Conservation (phyloP, 768 basidiomycete genomes). For the Mycena vitilis region DNA sequence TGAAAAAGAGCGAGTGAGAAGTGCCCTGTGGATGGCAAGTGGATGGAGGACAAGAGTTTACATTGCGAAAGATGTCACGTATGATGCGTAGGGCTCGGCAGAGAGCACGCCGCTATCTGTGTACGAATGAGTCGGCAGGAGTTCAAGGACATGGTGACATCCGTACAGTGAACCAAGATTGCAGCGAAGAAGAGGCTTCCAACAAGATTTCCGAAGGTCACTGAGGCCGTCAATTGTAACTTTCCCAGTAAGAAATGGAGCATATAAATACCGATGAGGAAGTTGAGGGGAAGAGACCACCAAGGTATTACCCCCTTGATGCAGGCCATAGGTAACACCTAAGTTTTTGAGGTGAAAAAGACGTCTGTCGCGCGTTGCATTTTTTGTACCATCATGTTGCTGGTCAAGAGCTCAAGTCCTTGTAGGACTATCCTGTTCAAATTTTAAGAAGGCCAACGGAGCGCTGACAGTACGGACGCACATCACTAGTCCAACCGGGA, state of each 20-base stretch:
- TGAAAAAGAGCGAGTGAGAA: slow-evolving; percentile 11
- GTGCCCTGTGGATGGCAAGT: too few relatives aligned
- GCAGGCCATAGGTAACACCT: slow-evolving; percentile 80
- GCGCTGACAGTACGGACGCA: slow-evolving; percentile 42
- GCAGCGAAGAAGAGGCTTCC: slow-evolving; percentile 80
- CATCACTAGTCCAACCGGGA: slow-evolving; percentile 85
- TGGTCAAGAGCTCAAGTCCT: slow-evolving; percentile 77
- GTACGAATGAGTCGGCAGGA: neutral
- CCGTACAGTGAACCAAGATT: slow-evolving; percentile 72
- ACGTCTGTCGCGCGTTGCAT: slow-evolving; percentile 7
- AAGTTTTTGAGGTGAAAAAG: neutral
- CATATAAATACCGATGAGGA: slow-evolving; percentile 65
- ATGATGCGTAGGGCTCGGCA: slow-evolving; percentile 65
- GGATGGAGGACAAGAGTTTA: slow-evolving; percentile 46
- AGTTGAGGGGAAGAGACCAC: slow-evolving; percentile 78
- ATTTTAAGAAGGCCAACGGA: slow-evolving; percentile 9
- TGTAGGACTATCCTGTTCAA: slow-evolving; percentile 77
- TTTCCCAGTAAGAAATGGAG: neutral
- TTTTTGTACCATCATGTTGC: slow-evolving; percentile 75
- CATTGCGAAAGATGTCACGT: slow-evolving; percentile 67
- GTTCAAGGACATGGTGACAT: neutral
- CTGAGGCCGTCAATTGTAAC: slow-evolving; percentile 46
- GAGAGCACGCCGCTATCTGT: slow-evolving; percentile 72
- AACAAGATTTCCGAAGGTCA: slow-evolving; percentile 74
- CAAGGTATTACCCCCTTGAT: slow-evolving; percentile 71